Evolutionary conservation across 1,139 yeast species (phyloP).

Genomic region (Kodamaea derodonti): DNA sequence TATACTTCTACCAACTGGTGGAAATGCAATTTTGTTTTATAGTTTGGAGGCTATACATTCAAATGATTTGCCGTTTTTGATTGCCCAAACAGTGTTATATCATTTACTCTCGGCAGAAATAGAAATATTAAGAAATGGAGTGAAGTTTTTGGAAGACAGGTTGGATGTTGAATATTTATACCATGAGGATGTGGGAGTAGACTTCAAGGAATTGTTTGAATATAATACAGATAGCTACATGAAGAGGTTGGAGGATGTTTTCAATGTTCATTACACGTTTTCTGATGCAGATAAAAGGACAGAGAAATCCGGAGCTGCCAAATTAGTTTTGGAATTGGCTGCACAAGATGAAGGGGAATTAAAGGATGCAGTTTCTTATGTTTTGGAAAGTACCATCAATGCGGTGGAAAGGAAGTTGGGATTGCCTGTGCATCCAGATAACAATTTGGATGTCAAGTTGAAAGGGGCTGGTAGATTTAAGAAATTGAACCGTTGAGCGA

Average conservation of each 20-base stretch:
- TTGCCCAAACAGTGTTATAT: conserved; percentile 55
- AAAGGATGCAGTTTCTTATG: conserved; percentile 9
- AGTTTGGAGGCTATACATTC: conserved; percentile 44
- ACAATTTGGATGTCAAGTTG: conserved; percentile 46
- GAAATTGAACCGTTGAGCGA: too few relatives aligned
- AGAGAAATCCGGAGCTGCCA: background rate
- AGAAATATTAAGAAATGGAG: conserved; percentile 2
- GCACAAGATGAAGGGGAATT: conserved; percentile 7
- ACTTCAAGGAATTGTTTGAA: conserved; percentile 1
- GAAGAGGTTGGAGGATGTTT: background rate
- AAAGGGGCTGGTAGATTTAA: conserved; percentile 41
- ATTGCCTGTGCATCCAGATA: conserved; percentile 20
- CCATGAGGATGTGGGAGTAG: background rate
- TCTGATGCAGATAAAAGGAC: background rate
- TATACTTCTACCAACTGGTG: conserved; percentile 33
- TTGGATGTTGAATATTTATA: conserved; percentile 1
- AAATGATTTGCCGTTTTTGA: conserved; percentile 59
- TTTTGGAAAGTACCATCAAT: conserved; percentile 18
- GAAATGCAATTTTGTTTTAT: conserved; percentile 41
- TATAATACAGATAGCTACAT: conserved; percentile 2
- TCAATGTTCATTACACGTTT: background rate
- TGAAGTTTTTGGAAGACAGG: background rate
- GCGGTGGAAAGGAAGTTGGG: conserved; percentile 25
- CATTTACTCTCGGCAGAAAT: conserved; percentile 52
- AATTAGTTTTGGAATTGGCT: conserved; percentile 1